Evolutionary conservation across 306 rosid species (phyloP).

Genomic region (Crotalaria pallida): DNA sequence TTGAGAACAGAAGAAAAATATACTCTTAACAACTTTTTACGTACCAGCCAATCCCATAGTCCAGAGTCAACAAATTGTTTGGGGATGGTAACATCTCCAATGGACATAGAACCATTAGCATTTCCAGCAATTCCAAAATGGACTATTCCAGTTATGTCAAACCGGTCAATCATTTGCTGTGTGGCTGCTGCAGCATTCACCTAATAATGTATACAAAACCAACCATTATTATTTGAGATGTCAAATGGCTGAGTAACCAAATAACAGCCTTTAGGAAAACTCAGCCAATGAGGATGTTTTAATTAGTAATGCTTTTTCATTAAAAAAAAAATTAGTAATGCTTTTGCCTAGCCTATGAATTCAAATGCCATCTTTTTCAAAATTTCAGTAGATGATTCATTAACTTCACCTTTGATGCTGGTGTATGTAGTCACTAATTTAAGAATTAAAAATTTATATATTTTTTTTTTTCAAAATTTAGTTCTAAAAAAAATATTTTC

Average conservation of each 20-base stretch:
- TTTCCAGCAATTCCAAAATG: slow-evolving; percentile 55
- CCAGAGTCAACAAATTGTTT: slow-evolving; percentile 38
- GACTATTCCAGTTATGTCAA: slow-evolving; percentile 37
- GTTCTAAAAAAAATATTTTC: no score
- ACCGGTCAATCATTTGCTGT: slow-evolving; percentile 46
- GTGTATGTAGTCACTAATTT: no score
- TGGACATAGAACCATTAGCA: slow-evolving; percentile 41
- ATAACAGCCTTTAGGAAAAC: background rate
- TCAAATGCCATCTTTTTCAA: no score
- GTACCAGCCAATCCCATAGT: slow-evolving; percentile 50
- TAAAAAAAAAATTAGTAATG: no score
- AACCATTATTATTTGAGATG: background rate
- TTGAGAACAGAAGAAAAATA: background rate
- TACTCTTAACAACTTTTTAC: no score
- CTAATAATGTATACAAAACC: slow-evolving; percentile 21
- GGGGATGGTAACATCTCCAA: slow-evolving; percentile 46
- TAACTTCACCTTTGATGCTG: no score
- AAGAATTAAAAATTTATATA: no score
- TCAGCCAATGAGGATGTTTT: no score
- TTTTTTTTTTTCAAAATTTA: no score
- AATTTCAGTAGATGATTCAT: no score
- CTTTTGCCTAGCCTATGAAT: no score
- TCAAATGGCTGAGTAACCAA: background rate
- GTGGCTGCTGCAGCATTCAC: slow-evolving; percentile 45
- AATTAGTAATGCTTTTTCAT: no score